Percentiles rank a stretch among this genome's conserved stretches.
Evolutionary conservation across 164 flowering plant species (phyloP).

Genomic region (Amborella trichopoda): DNA sequence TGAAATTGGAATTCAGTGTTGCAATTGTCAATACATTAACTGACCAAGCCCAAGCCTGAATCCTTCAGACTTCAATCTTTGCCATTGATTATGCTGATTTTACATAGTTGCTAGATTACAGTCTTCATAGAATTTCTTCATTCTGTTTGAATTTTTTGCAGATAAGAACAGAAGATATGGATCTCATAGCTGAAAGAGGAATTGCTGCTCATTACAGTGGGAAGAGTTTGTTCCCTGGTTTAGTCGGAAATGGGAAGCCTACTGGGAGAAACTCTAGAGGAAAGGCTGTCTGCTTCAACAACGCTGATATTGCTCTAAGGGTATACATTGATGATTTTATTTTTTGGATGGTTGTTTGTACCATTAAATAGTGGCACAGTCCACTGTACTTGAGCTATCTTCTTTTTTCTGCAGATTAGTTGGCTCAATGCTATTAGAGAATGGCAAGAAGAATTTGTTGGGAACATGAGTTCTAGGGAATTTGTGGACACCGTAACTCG

Average conservation of each 20-base stretch:
- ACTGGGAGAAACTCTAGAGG: constrained; percentile 52
- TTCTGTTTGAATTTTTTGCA: constrained; percentile 27
- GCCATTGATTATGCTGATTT: too few relatives aligned
- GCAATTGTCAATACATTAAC: too few relatives aligned
- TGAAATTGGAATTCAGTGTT: too few relatives aligned
- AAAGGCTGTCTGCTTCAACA: constrained; percentile 60
- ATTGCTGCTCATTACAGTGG: constrained; percentile 98
- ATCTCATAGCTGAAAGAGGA: constrained; percentile 95
- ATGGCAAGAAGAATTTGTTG: constrained; percentile 99
- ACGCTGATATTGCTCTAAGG: constrained; percentile 89
- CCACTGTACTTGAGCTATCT: too few relatives aligned
- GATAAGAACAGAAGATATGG: constrained; percentile 98
- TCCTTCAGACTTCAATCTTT: too few relatives aligned
- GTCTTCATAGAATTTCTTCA: too few relatives aligned
- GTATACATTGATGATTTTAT: constrained; percentile 19
- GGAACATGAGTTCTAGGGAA: constrained; percentile 98
- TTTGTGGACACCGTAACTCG: constrained; percentile 88
- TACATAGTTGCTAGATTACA: too few relatives aligned
- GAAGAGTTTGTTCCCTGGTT: constrained; percentile 46
- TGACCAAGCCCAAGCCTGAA: too few relatives aligned
- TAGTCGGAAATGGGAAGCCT: constrained; percentile 45
- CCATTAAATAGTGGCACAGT: too few relatives aligned
- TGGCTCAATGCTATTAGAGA: constrained; percentile 99
- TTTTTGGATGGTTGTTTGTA: background rate
- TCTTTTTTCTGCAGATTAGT: constrained; percentile 73